Percentiles rank a stretch among this genome's conserved stretches.
These are phyloP conservation scores for Amaranthus cruentus DNA, from an alignment of 148 eudicot species.

Conservation along the genomic window DNA sequence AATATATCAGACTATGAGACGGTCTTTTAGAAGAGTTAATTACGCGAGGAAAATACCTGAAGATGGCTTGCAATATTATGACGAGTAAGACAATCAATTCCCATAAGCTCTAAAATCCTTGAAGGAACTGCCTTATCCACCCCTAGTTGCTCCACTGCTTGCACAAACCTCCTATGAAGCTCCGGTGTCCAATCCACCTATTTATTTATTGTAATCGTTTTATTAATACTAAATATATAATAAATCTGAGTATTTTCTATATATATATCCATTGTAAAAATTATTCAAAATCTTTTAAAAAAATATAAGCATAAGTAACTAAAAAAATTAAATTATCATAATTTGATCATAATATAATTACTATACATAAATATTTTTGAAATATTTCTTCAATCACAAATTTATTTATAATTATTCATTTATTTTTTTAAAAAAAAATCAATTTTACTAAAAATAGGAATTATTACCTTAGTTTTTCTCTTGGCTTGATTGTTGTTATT, in stretches of 20 bases:
- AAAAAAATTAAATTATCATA: no score
- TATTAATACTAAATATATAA: not conserved
- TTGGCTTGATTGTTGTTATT: slow-evolving; percentile 26
- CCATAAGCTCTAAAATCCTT: slow-evolving; percentile 92
- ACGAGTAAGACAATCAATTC: slow-evolving; percentile 91
- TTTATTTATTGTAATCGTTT: not conserved
- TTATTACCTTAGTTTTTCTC: slow-evolving; percentile 39
- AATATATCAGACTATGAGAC: no score
- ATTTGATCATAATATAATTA: no score
- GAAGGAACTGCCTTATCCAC: slow-evolving; percentile 99
- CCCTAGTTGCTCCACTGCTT: slow-evolving; percentile 96
- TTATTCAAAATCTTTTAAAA: not conserved
- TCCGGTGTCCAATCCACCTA: slow-evolving; percentile 99
- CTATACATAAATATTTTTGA: no score
- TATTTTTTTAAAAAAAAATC: not conserved
- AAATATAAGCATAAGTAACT: no score
- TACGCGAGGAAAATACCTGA: slow-evolving; percentile 38
- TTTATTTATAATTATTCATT: not conserved
- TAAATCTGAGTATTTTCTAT: not conserved
- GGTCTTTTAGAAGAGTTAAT: not conserved
- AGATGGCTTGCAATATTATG: slow-evolving; percentile 99
- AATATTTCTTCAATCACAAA: not conserved
- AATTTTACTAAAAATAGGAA: not conserved
- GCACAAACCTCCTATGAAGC: slow-evolving; percentile 89
- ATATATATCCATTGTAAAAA: not conserved